A percentile compares a stretch with the other conserved stretches of the same genome.
phyloP scores from a whole-genome alignment of 2,329 filamentous ascomycete species.

The Pseudocercospora fuligena region DNA sequence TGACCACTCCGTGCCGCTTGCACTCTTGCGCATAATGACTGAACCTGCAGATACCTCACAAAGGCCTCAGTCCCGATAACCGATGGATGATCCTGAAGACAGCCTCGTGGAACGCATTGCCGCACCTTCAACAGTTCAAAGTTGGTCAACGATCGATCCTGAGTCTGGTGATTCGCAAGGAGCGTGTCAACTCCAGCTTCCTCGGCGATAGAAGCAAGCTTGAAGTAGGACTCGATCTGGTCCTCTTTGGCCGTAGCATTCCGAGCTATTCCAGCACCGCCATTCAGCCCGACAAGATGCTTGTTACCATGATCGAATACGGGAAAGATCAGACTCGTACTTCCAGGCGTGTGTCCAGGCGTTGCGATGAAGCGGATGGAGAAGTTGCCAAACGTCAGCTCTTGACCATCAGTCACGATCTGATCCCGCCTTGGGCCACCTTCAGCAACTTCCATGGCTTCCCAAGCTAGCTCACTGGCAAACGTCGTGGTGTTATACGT shows the following conservation, averaged over 20 bases:
- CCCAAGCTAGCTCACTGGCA: conserved; percentile 21
- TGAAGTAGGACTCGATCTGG: conserved; percentile 16
- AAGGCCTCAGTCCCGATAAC: conserved; percentile 22
- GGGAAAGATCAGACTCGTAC: conserved; percentile 21
- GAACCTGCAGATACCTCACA: conserved; percentile 19
- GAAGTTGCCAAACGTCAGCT: conserved; percentile 17
- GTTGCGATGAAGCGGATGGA: conserved; percentile 19
- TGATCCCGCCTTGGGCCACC: conserved; percentile 10
- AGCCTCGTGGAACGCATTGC: conserved; percentile 9
- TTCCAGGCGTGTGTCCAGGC: conserved; percentile 26
- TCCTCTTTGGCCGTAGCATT: conserved; percentile 10
- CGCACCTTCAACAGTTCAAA: conserved; percentile 20
- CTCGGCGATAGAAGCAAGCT: conserved; percentile 13
- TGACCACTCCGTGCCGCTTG: conserved; percentile 10
- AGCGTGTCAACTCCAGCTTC: conserved; percentile 23
- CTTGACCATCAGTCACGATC: conserved; percentile 15
- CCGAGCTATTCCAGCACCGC: conserved; percentile 19
- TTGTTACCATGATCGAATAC: conserved; percentile 17
- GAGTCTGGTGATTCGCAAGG: conserved; percentile 26
- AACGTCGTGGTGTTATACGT: conserved; percentile 16
- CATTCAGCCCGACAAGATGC: conserved; percentile 24
- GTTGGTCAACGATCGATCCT: conserved; percentile 25
- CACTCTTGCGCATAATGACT: conserved; percentile 23
- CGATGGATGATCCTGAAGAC: conserved; percentile 21
- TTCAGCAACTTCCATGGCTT: conserved; percentile 10